Base-by-base conservation (phyloP, 2,329 filamentous ascomycete genomes). In the Diaporthe sp. region DNA sequence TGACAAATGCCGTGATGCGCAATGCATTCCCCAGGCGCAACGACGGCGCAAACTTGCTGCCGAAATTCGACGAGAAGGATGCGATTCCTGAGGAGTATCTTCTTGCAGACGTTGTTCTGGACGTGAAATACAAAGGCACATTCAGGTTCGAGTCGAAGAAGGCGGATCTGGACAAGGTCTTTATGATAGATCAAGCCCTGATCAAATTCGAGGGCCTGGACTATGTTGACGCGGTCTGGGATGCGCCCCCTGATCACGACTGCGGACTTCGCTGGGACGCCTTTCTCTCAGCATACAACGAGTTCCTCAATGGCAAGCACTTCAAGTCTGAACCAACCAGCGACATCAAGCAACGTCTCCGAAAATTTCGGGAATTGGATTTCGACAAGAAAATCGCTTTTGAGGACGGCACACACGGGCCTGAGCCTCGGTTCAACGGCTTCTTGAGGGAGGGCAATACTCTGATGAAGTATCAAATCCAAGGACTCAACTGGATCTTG, bases 401-500 rank as follows among this genome's bases (percentile, higher is more conserved):
- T 19, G 90, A 95, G 77, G 88, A 91, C 25, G 72, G 69, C 39
- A 69, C 61, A 8, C 51, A 70, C 15, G 55, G 42, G 9, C 5
- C 47, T 9, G 59, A 63, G 22, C 59, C 59, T 47, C 59, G 59
- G 22, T 63, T 63, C 39, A 32, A 47, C 39, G 25, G 17, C 59
- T 63, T 63, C 17, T 90, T 90, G 42, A 92, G 94, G 47, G 95
- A 96, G 32, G 63, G 63, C 47, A 68, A 68, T 19, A 91, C 95
- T 77, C 86, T 98, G 74, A 98, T 98, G 96, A 90, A 92, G 44
- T 98, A 99, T 79, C 97, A 99, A 81, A 85, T 97, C 58, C 94
- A 98, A 74, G 97, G 97, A 27, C 86, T 98, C 69, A 98, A 98
- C 79, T 99, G 97, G 96, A 89, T 99, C 3, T 92, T 98, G 74